Conservation (phyloP, 495 filamentous ascomycete genomes). For the Entonaema liquescens region DNA sequence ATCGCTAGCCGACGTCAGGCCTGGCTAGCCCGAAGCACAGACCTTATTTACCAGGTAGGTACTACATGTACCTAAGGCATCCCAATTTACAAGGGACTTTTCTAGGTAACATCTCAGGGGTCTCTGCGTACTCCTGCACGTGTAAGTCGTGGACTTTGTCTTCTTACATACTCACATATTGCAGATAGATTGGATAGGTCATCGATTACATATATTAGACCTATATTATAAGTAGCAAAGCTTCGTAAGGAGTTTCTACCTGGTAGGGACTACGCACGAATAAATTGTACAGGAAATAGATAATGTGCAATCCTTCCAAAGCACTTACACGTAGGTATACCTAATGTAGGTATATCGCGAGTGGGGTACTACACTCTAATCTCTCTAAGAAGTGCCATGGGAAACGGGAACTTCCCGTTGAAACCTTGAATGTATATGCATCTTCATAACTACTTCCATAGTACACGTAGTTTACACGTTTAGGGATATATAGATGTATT, state of each 20-base stretch:
- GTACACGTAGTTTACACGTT: no score
- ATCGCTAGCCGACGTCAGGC: conserved; percentile 38
- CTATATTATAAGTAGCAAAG: conserved; percentile 9
- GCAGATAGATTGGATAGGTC: conserved; percentile 33
- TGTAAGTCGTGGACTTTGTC: conserved; percentile 36
- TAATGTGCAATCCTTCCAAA: conserved; percentile 33
- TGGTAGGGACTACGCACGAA: conserved; percentile 13
- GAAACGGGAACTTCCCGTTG: conserved; percentile 36
- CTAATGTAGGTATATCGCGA: conserved; percentile 15
- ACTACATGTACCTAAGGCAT: background rate
- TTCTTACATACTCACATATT: conserved; percentile 25
- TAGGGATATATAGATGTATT: no score
- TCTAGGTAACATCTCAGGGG: conserved; percentile 22
- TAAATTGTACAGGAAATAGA: conserved; percentile 24
- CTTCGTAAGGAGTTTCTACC: conserved; percentile 20
- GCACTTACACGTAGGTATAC: conserved; percentile 34
- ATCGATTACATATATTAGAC: background rate
- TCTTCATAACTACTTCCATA: background rate
- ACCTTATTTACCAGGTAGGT: conserved; percentile 5
- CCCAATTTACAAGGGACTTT: conserved; percentile 17
- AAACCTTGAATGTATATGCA: background rate
- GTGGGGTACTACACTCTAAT: conserved; percentile 7
- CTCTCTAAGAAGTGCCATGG: background rate
- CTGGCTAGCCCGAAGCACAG: conserved; percentile 24
- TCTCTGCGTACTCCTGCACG: conserved; percentile 28